Evolutionary conservation across 2,329 filamentous ascomycete genomes (phyloP).

Genomic region (Coleophoma cylindrospora): DNA sequence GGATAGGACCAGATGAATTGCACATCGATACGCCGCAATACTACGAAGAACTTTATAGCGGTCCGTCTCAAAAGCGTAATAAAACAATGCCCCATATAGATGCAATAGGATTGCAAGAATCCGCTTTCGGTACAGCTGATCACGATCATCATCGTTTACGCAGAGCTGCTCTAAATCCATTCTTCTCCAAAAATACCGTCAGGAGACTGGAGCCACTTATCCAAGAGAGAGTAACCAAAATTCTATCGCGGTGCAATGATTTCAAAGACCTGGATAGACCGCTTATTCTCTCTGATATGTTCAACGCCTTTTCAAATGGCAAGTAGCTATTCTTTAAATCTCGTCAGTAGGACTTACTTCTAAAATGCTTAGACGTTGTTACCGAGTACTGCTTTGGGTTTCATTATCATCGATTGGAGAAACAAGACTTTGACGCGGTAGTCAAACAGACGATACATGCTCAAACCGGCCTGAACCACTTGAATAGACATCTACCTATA

Average conservation of each 20-base stretch:
- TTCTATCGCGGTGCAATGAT: constrained; percentile 4
- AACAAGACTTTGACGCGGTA: too few species aligned
- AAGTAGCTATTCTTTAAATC: too few species aligned
- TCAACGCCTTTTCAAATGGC: too few species aligned
- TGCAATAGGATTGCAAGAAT: neutral
- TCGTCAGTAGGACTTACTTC: too few species aligned
- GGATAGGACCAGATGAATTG: constrained; percentile 23
- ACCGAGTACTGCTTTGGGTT: too few species aligned
- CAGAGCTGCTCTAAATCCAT: constrained; percentile 5
- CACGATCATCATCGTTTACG: constrained; percentile 10
- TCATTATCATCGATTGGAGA: too few species aligned
- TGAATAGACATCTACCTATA: too few species aligned
- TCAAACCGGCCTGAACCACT: too few species aligned
- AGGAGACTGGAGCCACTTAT: constrained; percentile 1
- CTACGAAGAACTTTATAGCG: constrained; percentile 21
- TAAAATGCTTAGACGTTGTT: too few species aligned
- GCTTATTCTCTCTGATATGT: constrained; percentile 3
- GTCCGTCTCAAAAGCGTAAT: constrained; percentile 4
- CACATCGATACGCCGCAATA: constrained; percentile 24
- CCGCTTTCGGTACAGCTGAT: neutral
- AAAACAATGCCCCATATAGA: neutral
- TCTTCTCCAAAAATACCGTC: constrained; percentile 9
- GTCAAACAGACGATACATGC: too few species aligned
- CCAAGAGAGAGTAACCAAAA: constrained; percentile 2
- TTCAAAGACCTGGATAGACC: constrained; percentile 1